Conservation (phyloP, 768 basidiomycete genomes). For the Neoboletus subvelutipes region DNA sequence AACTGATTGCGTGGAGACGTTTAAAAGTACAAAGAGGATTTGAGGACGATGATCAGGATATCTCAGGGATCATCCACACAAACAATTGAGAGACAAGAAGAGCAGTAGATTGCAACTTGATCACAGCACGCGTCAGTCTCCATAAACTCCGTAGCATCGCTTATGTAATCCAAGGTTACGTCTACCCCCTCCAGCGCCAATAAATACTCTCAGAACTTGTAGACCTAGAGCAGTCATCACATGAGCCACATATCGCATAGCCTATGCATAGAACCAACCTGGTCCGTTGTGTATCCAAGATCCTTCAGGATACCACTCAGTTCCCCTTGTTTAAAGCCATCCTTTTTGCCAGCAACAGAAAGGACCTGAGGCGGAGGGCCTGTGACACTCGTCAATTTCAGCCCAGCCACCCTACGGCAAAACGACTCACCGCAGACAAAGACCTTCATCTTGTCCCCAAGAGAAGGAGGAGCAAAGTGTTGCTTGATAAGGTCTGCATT, state of each 20-base stretch:
- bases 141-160: conserved; percentile 3
- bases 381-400: conserved; percentile 3
- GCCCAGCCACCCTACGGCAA: neutral
- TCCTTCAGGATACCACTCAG: conserved; percentile 83
- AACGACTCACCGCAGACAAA: conserved; percentile 76
- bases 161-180: conserved; percentile 31
- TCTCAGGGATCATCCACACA: conserved; percentile 17
- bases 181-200: neutral
- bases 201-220: conserved; percentile 37
- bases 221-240: conserved; percentile 32
- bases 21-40: neutral
- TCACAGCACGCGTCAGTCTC: conserved; percentile 28
- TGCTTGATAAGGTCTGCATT: conserved; percentile 69
- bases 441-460: conserved; percentile 80
- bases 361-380: conserved; percentile 88
- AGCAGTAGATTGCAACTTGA: conserved; percentile 21
- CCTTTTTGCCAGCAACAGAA: conserved; percentile 87
- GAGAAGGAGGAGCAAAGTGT: conserved; percentile 60
- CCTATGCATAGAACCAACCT: conserved; percentile 48
- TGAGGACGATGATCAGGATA: conserved; percentile 19
- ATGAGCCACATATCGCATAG: neutral
- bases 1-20: conserved; percentile 4
- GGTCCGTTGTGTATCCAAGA: conserved; percentile 79
- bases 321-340: conserved; percentile 82
- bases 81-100: neutral